Base-by-base conservation (phyloP, 768 basidiomycete genomes). In the Boletus sp. region DNA sequence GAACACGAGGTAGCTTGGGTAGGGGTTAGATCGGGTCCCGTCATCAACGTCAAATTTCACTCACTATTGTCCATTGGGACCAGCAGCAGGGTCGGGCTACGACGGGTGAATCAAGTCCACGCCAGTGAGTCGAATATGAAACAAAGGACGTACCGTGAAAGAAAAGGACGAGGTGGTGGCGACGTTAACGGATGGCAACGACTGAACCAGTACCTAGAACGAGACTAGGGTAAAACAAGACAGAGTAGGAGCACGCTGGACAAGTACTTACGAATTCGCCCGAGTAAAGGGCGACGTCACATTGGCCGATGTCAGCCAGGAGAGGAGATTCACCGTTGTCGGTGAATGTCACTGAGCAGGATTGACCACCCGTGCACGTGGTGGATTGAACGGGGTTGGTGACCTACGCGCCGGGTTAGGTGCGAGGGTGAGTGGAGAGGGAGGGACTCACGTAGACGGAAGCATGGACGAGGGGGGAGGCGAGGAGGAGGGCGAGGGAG, bases 1-100 rank as follows among this genome's bases (percentile, higher is more conserved):
- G 62, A 90, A 83, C 55, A 77, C 77, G 56, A 90, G 65, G 67
- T 88, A 89, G 59, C 87, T 90, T 25, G 44, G 6, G 30, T 5
- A 30, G 19, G 32, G 44, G 54, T 62, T 5, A 57, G 50, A 11
- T 19, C 21, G 32, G 41, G 56, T 41, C 4, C 15, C n/a, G 13
- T 52, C 44, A 9, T 42, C 51, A 40, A 29, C 42, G 23, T 2
- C 10, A 15, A 60, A 19, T 27, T 23, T 30, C 7, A 50, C 84
- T 54, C 63, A 88, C 87, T 87, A 90, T 43, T 60, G 59, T 56
- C 75, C 72, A 61, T 83, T 72, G 1, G 83, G 75, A 43, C 85
- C 87, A 42, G 78, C 83, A 47, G 69, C 56, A 0, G 85, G 72
- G 59, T 78, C 74, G 44, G 84, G 83, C 84, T 87, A 45, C 19